phyloP scores from a whole-genome alignment of 2,329 filamentous ascomycete species.

The Chrysoporthe deuterocubensis region DNA sequence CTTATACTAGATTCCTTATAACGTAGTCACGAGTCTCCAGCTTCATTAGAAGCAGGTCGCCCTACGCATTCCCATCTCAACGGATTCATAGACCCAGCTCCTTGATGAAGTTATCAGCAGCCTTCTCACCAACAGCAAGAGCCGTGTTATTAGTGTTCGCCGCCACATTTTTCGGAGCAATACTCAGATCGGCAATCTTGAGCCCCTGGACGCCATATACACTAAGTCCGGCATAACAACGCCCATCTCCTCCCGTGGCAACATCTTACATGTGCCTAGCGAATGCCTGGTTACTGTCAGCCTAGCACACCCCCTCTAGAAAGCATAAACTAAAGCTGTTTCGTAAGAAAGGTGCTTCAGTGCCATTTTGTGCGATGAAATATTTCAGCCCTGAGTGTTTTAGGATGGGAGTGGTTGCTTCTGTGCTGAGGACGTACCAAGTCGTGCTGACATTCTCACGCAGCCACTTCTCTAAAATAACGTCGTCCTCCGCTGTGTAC shows the following conservation, averaged over 20 bases:
- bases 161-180: conserved; percentile 44
- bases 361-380: too few relatives aligned
- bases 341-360: too few relatives aligned
- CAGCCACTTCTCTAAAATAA: conserved; percentile 49
- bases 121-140: conserved; percentile 48
- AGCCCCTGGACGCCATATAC: conserved; percentile 48
- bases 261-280: conserved; percentile 52
- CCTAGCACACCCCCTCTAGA: too few relatives aligned
- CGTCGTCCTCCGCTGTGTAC: conserved; percentile 53
- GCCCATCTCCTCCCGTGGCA: conserved; percentile 43
- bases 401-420: too few relatives aligned
- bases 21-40: too few relatives aligned
- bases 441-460: conserved; percentile 44
- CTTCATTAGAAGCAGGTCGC: too few relatives aligned
- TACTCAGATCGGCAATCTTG: conserved; percentile 45
- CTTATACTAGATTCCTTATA: too few relatives aligned
- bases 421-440: conserved; percentile 28
- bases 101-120: conserved; percentile 38
- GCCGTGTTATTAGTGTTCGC: conserved; percentile 51
- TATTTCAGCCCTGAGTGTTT: too few relatives aligned
- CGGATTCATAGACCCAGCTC: neutral
- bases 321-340: too few relatives aligned
- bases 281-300: conserved; percentile 40
- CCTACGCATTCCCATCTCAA: too few relatives aligned
- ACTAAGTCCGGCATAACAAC: conserved; percentile 47